Evolutionary conservation across 2,329 filamentous ascomycete genomes (phyloP), one percentile per base, ranked within the genome.

Genomic region (Talaromyces sp.): DNA sequence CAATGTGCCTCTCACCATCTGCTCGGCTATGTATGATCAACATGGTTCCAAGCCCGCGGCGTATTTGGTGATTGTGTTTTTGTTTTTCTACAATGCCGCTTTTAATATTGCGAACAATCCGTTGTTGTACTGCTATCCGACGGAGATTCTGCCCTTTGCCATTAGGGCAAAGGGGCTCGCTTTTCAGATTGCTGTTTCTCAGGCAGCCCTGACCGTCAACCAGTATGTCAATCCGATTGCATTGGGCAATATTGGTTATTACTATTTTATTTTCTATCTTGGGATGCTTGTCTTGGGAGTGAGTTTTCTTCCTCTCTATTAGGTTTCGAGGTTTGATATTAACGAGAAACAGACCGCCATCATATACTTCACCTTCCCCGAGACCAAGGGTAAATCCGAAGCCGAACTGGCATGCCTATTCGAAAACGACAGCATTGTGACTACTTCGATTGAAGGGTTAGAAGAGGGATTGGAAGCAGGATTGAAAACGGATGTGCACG

Each of bases 151-250:
- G n/a, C 76, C 72, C 22, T 81, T 78, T 62, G 78, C 81, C 66
- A 79, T 78, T 65, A 72, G 79, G 56, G 79, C 77, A 56, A 81
- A 81, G 69, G 79, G 79, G 31, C 80, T 81, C 77, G 77, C 76
- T 1, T 76, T 80, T 62, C 76, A 65, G 66, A 75, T 69, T 60
- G 70, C 70, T 62, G 74, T 69, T 64, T 75, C 73, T 66, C 75
- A 75, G 56, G 70, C 73, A 45, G 76, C 73, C 7, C 73, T 72
- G 41, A 66, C 80, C n/a, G 65, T 79, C n/a, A 79, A 79, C 66
- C 78, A 76, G 21, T 78, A 74, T 63, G 76, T 74, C 4, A 33
- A 46, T 15, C 59, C 59, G 19, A 75, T 81, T 2, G 72, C 76
- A 3, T 69, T 81, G 48, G 68, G 76, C 46, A 73, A 77, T 53